Base-by-base conservation (phyloP, 2,329 filamentous ascomycete genomes). In the Ophiostoma montium region DNA sequence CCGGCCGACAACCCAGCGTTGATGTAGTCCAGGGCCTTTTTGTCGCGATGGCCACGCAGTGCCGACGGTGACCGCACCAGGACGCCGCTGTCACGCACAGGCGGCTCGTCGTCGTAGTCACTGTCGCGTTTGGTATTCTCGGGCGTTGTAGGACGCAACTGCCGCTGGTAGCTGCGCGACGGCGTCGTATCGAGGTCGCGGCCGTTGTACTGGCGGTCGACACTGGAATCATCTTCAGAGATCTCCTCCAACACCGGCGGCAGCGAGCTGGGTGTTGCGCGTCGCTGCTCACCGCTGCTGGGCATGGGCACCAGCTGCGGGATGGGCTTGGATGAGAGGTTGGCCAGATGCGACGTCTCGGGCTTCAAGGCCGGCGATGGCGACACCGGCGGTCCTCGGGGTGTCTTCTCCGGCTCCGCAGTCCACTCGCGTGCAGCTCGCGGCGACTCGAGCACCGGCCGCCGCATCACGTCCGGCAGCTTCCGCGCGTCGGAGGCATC, bases 221-320 rank as follows among this genome's bases (percentile, higher is more conserved):
- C 32, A 12, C 39, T 38, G n/a, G 23, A 33, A 3, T 60, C 66
- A 50, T 65, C 63, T 55, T 76, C 73, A 1, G 65, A 64, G 9
- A 65, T 63, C 56, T 79, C 70, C 54, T 71, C 74, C 55, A 67
- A 65, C 4, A 79, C 74, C 0, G 72, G 69, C 4, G 74, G 65
- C 43, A 79, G 59, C n/a, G 62, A 62, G 49, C 67, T 65, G 6
- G 67, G 62, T 18, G 51, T 23, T 9, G 53, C 51, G n/a, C 50
- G 51, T 32, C 53, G 32, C 32, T 53, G 39, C 13, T 56, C 54
- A 15, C 50, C 43, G 12, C 30, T 36, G 44, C 51, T 52, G 19
- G 30, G 7, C 43, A 50, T 50, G 23, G 47, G 53, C 15, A 21
- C 3, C 9, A 52, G 19, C n/a, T 50, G 32, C 3, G 44, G 48